These are phyloP conservation scores for Haematococcus lacustris DNA, from an alignment of 139 green algal species.

Conservation along the genomic window DNA sequence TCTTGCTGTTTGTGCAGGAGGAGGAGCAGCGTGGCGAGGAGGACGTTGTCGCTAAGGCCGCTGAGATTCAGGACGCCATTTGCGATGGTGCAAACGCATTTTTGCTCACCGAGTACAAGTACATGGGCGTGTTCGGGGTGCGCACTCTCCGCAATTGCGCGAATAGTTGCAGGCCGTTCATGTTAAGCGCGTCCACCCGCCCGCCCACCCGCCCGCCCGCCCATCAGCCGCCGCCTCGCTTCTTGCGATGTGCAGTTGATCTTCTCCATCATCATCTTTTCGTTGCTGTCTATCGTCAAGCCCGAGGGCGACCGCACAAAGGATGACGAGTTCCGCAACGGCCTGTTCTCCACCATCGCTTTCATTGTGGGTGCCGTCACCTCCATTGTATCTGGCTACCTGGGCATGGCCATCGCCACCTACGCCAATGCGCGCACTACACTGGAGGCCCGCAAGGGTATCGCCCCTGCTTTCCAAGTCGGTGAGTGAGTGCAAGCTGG, in stretches of 20 bases:
- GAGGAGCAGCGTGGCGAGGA: constrained; percentile 10
- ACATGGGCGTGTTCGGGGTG: constrained; percentile 84
- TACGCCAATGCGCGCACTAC: constrained; percentile 93
- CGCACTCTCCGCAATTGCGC: too few species aligned
- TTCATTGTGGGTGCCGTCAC: constrained; percentile 88
- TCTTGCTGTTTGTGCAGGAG: constrained; percentile 20
- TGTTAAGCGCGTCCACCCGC: too few species aligned
- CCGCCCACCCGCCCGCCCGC: too few species aligned
- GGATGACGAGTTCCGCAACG: constrained; percentile 29
- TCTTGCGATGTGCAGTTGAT: constrained; percentile 57
- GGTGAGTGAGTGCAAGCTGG: too few species aligned
- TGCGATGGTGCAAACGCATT: constrained; percentile 84
- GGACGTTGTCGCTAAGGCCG: constrained; percentile 77
- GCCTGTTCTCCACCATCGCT: constrained; percentile 86
- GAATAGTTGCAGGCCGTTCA: neutral
- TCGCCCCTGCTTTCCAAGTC: constrained; percentile 82
- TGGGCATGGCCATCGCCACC: constrained; percentile 96
- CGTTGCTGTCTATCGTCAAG: constrained; percentile 77
- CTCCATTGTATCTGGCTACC: constrained; percentile 86
- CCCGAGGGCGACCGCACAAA: constrained; percentile 47
- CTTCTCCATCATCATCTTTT: constrained; percentile 89
- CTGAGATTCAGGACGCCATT: constrained; percentile 88
- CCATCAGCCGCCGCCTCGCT: too few species aligned
- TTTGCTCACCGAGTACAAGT: constrained; percentile 93
- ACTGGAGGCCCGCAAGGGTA: constrained; percentile 91